Conservation (phyloP, 345 rosid genomes). For the Citrus maxima region DNA sequence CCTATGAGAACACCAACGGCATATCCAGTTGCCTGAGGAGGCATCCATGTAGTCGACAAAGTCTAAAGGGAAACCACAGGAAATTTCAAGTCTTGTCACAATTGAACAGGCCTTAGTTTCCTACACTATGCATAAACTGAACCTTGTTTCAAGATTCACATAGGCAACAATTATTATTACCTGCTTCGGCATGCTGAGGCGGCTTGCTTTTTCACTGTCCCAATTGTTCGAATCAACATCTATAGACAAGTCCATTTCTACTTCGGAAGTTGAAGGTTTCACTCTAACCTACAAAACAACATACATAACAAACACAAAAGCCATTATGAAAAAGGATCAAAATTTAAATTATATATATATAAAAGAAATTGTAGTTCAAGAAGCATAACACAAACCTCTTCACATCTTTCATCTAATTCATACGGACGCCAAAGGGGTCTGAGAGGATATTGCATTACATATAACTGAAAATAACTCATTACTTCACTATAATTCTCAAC, state of each 20-base stretch:
- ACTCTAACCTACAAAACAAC: conserved; percentile 66
- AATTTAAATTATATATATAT: no score
- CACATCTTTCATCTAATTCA: conserved; percentile 75
- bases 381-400: conserved; percentile 47
- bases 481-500: not conserved
- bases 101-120: not conserved
- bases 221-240: conserved; percentile 54
- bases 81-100: not conserved
- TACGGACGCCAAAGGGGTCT: conserved; percentile 90
- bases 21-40: conserved; percentile 43
- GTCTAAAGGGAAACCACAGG: conserved; percentile 38
- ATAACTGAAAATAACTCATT: conserved; percentile 44
- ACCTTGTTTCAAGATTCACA: not conserved
- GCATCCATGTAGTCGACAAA: conserved; percentile 52
- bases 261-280: conserved; percentile 50
- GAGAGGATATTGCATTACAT: conserved; percentile 80
- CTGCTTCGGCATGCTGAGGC: conserved; percentile 52
- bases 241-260: conserved; percentile 70
- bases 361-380: not conserved
- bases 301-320: not conserved
- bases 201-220: conserved; percentile 34
- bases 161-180: conserved; percentile 27
- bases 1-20: conserved; percentile 75
- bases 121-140: not conserved
- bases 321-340: not conserved